Percentiles rank a stretch among this genome's conserved stretches.
Conservation (phyloP, 352 stramenopile species). For the Pythium insidiosum region DNA sequence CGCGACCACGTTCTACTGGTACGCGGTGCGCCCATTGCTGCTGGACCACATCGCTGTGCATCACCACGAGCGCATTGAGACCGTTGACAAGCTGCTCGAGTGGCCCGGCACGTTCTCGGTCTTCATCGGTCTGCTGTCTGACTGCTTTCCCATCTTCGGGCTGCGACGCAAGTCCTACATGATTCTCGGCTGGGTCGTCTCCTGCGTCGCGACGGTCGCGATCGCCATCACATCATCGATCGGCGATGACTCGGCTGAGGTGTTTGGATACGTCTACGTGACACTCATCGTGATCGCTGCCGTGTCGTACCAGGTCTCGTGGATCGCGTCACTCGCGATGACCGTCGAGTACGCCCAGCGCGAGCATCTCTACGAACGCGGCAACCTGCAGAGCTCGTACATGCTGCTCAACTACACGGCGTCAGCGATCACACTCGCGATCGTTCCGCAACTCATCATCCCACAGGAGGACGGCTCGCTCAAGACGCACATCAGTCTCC, state of each 20-base stretch:
- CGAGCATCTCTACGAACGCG: conserved; percentile 33
- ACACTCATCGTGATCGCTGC: conserved; percentile 1
- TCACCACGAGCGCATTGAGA: conserved; percentile 24
- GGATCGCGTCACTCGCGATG: conserved; percentile 28
- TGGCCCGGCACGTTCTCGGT: conserved; percentile 71
- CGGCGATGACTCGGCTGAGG: neutral
- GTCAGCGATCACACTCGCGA: neutral
- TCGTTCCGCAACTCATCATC: conserved; percentile 3
- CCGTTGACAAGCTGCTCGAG: conserved; percentile 32
- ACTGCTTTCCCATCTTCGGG: conserved; percentile 71
- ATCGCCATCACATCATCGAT: conserved; percentile 6
- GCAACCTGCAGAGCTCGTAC: conserved; percentile 27
- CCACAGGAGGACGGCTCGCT: conserved; percentile 5
- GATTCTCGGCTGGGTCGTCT: conserved; percentile 51
- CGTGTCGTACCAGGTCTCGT: conserved; percentile 39
- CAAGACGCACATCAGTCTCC: conserved; percentile 2
- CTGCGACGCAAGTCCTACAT: conserved; percentile 86
- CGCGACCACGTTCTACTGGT: conserved; percentile 19
- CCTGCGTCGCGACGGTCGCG: conserved; percentile 14
- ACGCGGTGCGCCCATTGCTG: conserved; percentile 32
- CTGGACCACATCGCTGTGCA: conserved; percentile 25
- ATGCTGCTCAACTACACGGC: conserved; percentile 5
- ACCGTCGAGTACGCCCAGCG: conserved; percentile 46
- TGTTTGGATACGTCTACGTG: conserved; percentile 6
- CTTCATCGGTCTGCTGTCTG: conserved; percentile 79